A percentile compares a stretch with the other conserved stretches of the same genome.
Evolutionary conservation across 2,329 filamentous ascomycete genomes (phyloP).

Genomic region (Tolypocladium tundrense): DNA sequence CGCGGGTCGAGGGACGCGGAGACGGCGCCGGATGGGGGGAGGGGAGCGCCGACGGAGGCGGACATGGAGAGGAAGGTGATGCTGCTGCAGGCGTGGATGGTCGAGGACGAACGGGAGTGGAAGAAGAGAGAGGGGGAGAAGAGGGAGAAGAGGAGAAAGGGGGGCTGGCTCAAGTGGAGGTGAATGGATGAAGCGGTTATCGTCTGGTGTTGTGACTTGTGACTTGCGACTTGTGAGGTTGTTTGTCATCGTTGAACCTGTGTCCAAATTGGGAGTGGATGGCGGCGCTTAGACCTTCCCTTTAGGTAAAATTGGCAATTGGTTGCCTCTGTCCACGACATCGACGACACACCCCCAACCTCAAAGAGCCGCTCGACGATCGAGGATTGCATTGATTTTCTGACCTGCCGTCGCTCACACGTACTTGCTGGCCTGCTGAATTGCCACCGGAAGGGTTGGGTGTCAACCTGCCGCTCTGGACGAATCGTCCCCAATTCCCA

Average conservation of each 20-base stretch:
- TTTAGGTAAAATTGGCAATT: neutral
- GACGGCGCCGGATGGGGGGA: conserved; percentile 30
- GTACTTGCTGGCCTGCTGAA: neutral
- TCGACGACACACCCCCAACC: neutral
- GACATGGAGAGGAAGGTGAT: conserved; percentile 25
- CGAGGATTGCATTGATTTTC: neutral
- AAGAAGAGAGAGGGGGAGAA: conserved; percentile 12
- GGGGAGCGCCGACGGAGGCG: conserved; percentile 23
- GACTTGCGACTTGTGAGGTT: too few species aligned
- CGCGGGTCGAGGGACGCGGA: conserved; percentile 25
- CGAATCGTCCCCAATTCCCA: too few species aligned
- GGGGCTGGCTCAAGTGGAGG: conserved; percentile 1
- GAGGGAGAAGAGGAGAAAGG: conserved; percentile 7
- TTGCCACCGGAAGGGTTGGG: neutral
- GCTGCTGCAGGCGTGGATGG: conserved; percentile 21
- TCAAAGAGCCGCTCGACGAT: neutral
- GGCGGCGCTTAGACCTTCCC: neutral
- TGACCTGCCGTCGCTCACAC: neutral
- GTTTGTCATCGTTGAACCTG: too few species aligned
- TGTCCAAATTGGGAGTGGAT: too few species aligned
- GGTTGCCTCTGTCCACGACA: neutral
- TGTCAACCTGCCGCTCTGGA: neutral
- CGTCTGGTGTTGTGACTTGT: too few species aligned
- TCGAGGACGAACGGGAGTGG: conserved; percentile 14
- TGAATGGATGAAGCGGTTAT: neutral